These are phyloP conservation scores for Quercus wislizeni DNA, from an alignment of 306 rosid genomes.

Conservation along the genomic window DNA sequence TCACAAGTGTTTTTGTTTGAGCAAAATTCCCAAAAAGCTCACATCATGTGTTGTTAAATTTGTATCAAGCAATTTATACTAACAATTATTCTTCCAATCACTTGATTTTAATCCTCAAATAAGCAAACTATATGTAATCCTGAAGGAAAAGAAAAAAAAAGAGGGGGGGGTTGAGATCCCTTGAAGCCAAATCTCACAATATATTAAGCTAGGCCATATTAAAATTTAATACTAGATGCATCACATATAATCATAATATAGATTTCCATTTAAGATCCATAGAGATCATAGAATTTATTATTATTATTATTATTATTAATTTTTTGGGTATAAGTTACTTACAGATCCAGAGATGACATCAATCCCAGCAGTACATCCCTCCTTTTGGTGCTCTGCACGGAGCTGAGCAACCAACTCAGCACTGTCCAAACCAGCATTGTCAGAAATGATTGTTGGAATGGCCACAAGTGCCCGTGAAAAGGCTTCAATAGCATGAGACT, in stretches of 20 bases:
- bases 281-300: slow-evolving; percentile 51
- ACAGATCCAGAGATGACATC: slow-evolving; percentile 95
- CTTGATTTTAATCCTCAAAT: no score
- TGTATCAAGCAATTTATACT: no score
- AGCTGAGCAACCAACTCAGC: slow-evolving; percentile 93
- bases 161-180: not conserved
- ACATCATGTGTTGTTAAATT: no score
- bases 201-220: not conserved
- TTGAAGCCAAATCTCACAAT: not conserved
- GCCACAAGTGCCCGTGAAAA: slow-evolving; percentile 84
- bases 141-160: not conserved
- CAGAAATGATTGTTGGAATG: slow-evolving; percentile 91
- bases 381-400: slow-evolving; percentile 93
- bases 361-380: slow-evolving; percentile 77
- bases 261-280: slow-evolving; percentile 28
- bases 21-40: no score
- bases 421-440: slow-evolving; percentile 98
- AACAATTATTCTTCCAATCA: no score
- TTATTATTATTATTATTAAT: no score
- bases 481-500: slow-evolving; percentile 93
- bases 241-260: not conserved
- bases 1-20: no score
- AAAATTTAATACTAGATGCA: not conserved
- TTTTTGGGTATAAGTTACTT: slow-evolving; percentile 27
- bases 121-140: not conserved